Conservation (phyloP, 2,329 filamentous ascomycete genomes). For the Penicillium sp. region DNA sequence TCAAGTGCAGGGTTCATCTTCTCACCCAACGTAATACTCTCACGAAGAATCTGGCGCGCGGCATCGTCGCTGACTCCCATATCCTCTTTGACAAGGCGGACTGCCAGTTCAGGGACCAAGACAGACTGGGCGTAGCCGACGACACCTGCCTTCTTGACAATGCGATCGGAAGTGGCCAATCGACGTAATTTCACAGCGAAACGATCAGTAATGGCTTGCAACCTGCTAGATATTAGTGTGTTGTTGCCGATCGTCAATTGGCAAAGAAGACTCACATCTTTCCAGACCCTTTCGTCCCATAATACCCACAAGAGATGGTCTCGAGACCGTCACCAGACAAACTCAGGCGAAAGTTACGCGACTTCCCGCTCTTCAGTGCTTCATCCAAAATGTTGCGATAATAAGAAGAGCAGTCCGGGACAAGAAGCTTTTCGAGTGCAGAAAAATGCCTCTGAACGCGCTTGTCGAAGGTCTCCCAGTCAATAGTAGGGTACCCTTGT, state of each 20-base stretch:
- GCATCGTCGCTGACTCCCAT: conserved; percentile 50
- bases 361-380: conserved; percentile 59
- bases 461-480: conserved; percentile 64
- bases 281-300: conserved; percentile 72
- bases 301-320: conserved; percentile 74
- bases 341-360: conserved; percentile 61
- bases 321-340: conserved; percentile 47
- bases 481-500: conserved; percentile 68
- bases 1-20: conserved; percentile 67
- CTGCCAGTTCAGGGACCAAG: conserved; percentile 70
- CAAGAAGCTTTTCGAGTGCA: conserved; percentile 61
- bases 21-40: conserved; percentile 68
- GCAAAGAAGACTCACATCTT: conserved; percentile 57
- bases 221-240: conserved; percentile 29
- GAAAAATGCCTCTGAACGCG: conserved; percentile 61
- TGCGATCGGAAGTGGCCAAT: conserved; percentile 62
- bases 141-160: conserved; percentile 67
- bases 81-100: conserved; percentile 61
- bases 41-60: conserved; percentile 60
- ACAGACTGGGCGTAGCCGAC: conserved; percentile 72
- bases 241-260: not conserved
- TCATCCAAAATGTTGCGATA: conserved; percentile 61
- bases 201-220: conserved; percentile 61
- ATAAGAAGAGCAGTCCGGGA: conserved; percentile 54
- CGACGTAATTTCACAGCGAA: conserved; percentile 64